Evolutionary conservation across 352 stramenopile species (phyloP), one percentile per base, ranked within the genome.

Genomic region (Plasmopara halstedii): DNA sequence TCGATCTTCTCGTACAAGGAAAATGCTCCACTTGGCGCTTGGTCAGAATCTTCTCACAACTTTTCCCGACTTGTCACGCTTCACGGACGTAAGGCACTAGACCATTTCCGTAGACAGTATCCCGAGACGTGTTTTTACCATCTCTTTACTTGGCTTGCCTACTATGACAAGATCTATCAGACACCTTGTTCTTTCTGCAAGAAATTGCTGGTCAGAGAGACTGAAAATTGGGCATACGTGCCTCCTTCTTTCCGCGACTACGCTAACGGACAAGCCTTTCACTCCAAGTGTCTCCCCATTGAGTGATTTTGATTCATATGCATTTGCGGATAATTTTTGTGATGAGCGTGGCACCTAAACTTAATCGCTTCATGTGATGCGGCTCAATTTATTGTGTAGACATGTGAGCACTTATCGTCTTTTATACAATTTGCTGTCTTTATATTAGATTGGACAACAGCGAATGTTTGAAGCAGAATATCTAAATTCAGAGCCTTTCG

Each of bases 111-210:
- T 51, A 84, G 85, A 53, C 79, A 93, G 66, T 73, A 86, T 43
- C 81, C 81, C 13, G 79, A 93, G 41, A 87, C 78, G 43, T 82
- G 76, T 61, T 93, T 93, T 46, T 93, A 86, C 61, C 74, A 93
- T 47, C 64, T 93, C 20, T 89, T 90, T 56, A 83, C 76, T 35
- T 93, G 81, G 81, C 63, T 93, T 15, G 75, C 72, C 38, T 88
- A 81, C 64, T 93, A 84, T 53, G 81, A 93, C 68, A 93, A 93
- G 62, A 73, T 90, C 53, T 90, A 93, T 64, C 78, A 93, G 61
- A 90, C 81, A 34, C 74, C 81, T 9, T 93, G 81, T 64, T 82
- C 68, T 21, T 64, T 73, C 21, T 93, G 81, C 67, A 93, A 93
- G 60, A 90, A 89, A 54, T 71, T 93, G 41, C 62, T 93, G 26